Conservation (phyloP, 2,329 filamentous ascomycete genomes). For the Zalaria sp. region DNA sequence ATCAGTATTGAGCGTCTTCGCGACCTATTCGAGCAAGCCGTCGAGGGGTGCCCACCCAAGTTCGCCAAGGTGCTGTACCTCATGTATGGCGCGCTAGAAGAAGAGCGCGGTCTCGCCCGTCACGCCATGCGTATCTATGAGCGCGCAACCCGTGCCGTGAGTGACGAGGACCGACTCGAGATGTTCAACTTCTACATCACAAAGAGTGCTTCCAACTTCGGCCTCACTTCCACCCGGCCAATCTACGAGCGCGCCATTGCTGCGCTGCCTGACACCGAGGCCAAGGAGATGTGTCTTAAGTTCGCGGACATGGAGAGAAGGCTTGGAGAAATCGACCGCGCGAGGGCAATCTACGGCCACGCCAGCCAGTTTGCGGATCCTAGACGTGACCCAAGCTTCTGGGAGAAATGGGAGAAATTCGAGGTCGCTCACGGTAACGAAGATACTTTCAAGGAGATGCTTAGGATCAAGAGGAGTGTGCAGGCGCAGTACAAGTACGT, state of each 20-base stretch:
- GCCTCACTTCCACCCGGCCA: constrained; percentile 79
- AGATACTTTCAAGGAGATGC: constrained; percentile 98
- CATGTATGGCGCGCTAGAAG: constrained; percentile 96
- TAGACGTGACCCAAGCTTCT: constrained; percentile 76
- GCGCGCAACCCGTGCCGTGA: constrained; percentile 83
- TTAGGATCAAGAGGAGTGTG: constrained; percentile 91
- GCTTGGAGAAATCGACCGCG: constrained; percentile 85
- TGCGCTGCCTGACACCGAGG: constrained; percentile 82
- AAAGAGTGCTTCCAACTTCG: constrained; percentile 96
- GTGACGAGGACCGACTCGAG: constrained; percentile 84
- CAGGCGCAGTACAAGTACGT: constrained; percentile 87
- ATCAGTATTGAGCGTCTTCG: constrained; percentile 88
- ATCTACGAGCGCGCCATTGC: constrained; percentile 96
- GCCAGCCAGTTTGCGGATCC: constrained; percentile 96
- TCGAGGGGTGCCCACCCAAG: constrained; percentile 86
- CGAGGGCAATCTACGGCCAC: constrained; percentile 89
- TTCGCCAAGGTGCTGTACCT: constrained; percentile 94
- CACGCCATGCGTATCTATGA: constrained; percentile 99
- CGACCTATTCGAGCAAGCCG: constrained; percentile 92
- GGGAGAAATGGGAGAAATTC: constrained; percentile 94
- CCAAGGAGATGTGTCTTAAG: constrained; percentile 95
- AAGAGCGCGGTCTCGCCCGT: constrained; percentile 83
- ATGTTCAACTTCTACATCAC: constrained; percentile 99
- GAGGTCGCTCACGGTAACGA: constrained; percentile 98
- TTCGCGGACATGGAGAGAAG: constrained; percentile 95